Conservation (phyloP, 768 basidiomycete species). For the Hypsizygus marmoreus region DNA sequence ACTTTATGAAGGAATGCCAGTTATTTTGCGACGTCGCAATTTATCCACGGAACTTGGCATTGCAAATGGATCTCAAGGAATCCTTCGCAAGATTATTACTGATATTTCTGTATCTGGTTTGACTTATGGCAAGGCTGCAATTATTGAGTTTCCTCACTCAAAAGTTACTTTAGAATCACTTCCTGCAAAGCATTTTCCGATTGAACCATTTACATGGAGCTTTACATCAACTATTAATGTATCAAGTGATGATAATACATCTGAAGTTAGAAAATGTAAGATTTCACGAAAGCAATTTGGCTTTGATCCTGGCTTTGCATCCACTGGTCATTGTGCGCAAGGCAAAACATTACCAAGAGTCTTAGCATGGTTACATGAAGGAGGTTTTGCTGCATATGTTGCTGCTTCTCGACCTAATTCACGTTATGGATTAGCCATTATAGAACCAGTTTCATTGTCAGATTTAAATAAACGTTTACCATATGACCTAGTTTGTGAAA, state of each 20-base stretch:
- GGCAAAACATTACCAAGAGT: conserved; percentile 27
- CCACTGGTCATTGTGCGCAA: conserved; percentile 32
- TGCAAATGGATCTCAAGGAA: conserved; percentile 31
- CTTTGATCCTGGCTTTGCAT: conserved; percentile 29
- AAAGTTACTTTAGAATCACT: conserved; percentile 16
- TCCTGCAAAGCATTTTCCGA: conserved; percentile 17
- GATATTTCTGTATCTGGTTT: conserved; percentile 8
- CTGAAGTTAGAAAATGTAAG: neutral
- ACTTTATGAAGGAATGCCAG: conserved; percentile 30
- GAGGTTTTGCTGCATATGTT: conserved; percentile 30
- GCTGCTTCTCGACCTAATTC: conserved; percentile 26
- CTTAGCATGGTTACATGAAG: conserved; percentile 20
- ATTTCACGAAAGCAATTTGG: conserved; percentile 19
- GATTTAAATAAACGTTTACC: conserved; percentile 20
- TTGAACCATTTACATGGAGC: conserved; percentile 15
- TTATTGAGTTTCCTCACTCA: conserved; percentile 13
- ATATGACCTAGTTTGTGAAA: neutral
- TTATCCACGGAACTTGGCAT: conserved; percentile 30
- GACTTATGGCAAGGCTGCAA: conserved; percentile 6
- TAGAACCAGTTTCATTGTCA: conserved; percentile 15
- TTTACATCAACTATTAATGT: too few species aligned
- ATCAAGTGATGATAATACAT: too few species aligned
- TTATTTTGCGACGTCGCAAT: conserved; percentile 25
- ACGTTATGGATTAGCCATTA: conserved; percentile 22
- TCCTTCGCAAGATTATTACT: conserved; percentile 18